Conservation (phyloP, 768 basidiomycete species). For the Suillus alpinus region DNA sequence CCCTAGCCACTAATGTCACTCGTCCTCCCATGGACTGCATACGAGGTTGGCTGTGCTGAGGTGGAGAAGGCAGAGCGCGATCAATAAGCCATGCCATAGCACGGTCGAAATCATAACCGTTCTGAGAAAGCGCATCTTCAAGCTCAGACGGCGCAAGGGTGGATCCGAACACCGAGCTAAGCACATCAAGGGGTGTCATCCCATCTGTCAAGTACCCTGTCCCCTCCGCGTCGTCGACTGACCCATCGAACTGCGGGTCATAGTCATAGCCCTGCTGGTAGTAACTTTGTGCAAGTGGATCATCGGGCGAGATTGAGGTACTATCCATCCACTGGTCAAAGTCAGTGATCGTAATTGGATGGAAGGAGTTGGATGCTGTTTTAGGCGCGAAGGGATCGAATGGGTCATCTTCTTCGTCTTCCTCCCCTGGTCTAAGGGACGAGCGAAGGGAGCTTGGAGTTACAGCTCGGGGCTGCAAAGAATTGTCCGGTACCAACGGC, state of each 20-base stretch:
- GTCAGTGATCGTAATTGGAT: conserved; percentile 61
- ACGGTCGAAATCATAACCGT: conserved; percentile 92
- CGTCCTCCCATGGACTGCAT: conserved; percentile 67
- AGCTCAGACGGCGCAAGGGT: conserved; percentile 87
- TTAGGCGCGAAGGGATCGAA: conserved; percentile 71
- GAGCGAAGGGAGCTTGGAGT: conserved; percentile 74
- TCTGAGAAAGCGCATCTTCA: conserved; percentile 85
- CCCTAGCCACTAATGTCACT: conserved; percentile 64
- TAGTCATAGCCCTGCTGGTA: conserved; percentile 28
- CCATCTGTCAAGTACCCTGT: conserved; percentile 74
- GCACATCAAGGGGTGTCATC: conserved; percentile 97
- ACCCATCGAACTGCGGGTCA: conserved; percentile 30
- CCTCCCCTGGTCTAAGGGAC: conserved; percentile 55
- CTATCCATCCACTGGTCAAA: conserved; percentile 61
- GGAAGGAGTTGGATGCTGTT: conserved; percentile 50
- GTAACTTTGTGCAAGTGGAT: conserved; percentile 35
- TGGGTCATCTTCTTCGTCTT: conserved; percentile 78
- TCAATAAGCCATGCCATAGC: conserved; percentile 96
- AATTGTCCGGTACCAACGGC: conserved; percentile 76
- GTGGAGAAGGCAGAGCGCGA: conserved; percentile 50
- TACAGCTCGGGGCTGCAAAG: conserved; percentile 45
- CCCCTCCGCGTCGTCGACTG: conserved; percentile 47
- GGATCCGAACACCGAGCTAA: conserved; percentile 90
- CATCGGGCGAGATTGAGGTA: conserved; percentile 52
- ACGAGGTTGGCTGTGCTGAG: conserved; percentile 38